These are phyloP conservation scores for Eimeria brunetti DNA, from an alignment of 169 alveolate species.

Conservation along the genomic window DNA sequence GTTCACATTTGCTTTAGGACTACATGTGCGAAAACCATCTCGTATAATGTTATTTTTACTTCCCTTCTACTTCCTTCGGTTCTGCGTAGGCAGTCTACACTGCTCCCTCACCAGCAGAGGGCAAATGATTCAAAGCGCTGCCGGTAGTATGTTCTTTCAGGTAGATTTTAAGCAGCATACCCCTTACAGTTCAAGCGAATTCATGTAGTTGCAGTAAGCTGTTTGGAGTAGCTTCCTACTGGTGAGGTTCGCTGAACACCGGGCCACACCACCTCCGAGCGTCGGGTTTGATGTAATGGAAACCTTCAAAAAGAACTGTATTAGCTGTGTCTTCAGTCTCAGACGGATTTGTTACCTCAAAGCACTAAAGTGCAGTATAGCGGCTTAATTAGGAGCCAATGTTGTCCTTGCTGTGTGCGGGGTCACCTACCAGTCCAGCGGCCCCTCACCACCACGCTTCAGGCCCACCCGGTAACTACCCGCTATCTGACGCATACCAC, in stretches of 20 bases:
- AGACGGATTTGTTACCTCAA: background rate
- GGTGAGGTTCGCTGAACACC: background rate
- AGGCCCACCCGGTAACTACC: background rate
- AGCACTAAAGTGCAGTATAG: constrained; percentile 16
- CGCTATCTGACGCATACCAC: background rate
- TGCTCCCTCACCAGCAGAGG: background rate
- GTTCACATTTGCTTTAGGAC: background rate
- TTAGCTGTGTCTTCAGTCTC: background rate
- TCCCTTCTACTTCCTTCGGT: background rate
- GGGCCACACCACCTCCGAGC: constrained; percentile 11
- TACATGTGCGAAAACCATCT: background rate
- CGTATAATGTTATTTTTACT: background rate
- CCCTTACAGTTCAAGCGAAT: background rate
- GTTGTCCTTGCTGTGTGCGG: background rate
- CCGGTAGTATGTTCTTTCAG: background rate
- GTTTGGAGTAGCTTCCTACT: background rate
- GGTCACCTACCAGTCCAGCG: constrained; percentile 72
- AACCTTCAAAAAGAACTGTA: background rate
- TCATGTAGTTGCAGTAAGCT: background rate
- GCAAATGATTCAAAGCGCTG: background rate
- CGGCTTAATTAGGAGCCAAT: background rate
- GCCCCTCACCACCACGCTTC: constrained; percentile 27
- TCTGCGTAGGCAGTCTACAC: background rate
- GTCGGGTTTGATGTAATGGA: background rate
- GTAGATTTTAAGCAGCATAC: background rate